Percentiles rank a stretch among this genome's conserved stretches.
Evolutionary conservation across 2,329 filamentous ascomycete species (phyloP).

Genomic region (Colletotrichum liriopes): DNA sequence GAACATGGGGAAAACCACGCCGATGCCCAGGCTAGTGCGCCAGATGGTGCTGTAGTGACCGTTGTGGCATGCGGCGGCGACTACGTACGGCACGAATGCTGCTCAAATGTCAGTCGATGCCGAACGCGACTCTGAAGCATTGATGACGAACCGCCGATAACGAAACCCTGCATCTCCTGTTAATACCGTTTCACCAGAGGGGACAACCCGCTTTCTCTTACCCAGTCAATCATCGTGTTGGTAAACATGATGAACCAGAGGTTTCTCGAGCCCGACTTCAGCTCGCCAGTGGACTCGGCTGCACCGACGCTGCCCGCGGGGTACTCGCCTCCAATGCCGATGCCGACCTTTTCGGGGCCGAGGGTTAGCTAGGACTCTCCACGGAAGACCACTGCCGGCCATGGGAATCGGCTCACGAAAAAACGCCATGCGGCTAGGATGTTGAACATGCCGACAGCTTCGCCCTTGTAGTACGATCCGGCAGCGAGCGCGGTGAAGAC

Average conservation of each 20-base stretch:
- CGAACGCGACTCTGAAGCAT: neutral
- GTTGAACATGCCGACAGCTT: constrained; percentile 80
- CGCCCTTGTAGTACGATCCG: constrained; percentile 82
- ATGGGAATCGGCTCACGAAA: constrained; percentile 69
- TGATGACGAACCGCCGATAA: constrained; percentile 75
- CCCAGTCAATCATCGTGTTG: constrained; percentile 85
- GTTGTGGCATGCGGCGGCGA: constrained; percentile 70
- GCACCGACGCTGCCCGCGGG: constrained; percentile 87
- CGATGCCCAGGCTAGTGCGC: constrained; percentile 85
- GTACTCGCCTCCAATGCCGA: constrained; percentile 72
- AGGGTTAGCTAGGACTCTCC: constrained; percentile 23
- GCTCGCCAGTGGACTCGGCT: constrained; percentile 86
- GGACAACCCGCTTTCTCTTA: constrained; percentile 26
- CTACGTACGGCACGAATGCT: constrained; percentile 56
- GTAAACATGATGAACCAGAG: constrained; percentile 94
- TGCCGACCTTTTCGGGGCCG: constrained; percentile 16
- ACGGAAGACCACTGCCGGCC: neutral
- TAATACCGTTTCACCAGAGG: constrained; percentile 40
- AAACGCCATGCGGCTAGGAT: constrained; percentile 87
- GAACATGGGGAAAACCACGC: constrained; percentile 81
- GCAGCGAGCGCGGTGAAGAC: constrained; percentile 86
- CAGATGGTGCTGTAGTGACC: constrained; percentile 82
- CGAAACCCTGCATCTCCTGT: constrained; percentile 71
- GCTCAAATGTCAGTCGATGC: neutral
- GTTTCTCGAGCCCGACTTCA: constrained; percentile 86